A percentile compares a stretch with the other conserved stretches of the same genome.
Evolutionary conservation across 192 early-diverging fungal species (phyloP).

Genomic region (Rhizophagus sp.): DNA sequence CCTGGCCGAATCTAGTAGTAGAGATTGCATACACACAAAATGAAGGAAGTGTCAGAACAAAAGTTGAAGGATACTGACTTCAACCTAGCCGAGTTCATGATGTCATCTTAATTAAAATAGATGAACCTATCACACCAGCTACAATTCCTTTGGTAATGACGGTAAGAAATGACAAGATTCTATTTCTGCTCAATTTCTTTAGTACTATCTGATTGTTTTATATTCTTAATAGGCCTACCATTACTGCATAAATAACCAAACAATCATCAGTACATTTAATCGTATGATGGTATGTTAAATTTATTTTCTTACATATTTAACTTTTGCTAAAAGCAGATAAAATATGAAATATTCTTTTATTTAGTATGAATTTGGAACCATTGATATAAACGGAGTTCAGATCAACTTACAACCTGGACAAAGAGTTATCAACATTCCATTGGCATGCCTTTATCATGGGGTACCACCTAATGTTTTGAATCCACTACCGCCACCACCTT

Average conservation of each 20-base stretch:
- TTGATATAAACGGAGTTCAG: not conserved
- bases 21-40: not conserved
- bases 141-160: not conserved
- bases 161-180: slow-evolving; percentile 2
- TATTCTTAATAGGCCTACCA: slow-evolving; percentile 15
- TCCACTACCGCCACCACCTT: not conserved
- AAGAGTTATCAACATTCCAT: slow-evolving; percentile 8
- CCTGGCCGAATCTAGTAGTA: not conserved
- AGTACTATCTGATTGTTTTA: not conserved
- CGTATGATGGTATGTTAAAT: no score
- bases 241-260: slow-evolving; percentile 19
- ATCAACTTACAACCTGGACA: not conserved
- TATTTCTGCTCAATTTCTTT: not conserved
- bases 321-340: no score
- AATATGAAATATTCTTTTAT: slow-evolving; percentile 16
- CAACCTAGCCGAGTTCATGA: not conserved
- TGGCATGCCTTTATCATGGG: slow-evolving; percentile 18
- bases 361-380: slow-evolving; percentile 15
- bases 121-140: not conserved
- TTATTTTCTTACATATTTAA: no score
- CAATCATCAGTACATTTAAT: no score
- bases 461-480: not conserved
- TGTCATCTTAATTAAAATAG: no score
- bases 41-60: not conserved
- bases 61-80: not conserved